Conservation (phyloP, 2,329 filamentous ascomycete genomes). For the Bipolaris victoriae region DNA sequence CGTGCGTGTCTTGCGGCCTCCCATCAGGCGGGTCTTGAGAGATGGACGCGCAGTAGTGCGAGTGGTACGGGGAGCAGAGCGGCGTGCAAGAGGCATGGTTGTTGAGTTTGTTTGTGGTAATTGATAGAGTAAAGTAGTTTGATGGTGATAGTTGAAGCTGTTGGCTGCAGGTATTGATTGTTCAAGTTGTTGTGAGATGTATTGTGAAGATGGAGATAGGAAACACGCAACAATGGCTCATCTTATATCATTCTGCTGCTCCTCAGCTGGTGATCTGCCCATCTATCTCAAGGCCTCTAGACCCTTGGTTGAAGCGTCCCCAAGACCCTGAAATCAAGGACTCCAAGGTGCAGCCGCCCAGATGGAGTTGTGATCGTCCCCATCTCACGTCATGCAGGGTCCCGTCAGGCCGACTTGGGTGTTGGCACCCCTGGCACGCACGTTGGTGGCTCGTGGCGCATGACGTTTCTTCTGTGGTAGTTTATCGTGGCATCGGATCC, state of each 20-base stretch:
- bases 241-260: slow-evolving; percentile 16
- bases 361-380: slow-evolving; percentile 18
- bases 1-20: slow-evolving; percentile 46
- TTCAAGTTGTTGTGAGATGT: background rate
- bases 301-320: background rate
- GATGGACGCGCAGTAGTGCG: slow-evolving; percentile 53
- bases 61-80: slow-evolving; percentile 30
- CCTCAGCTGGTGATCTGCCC: background rate
- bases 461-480: slow-evolving; percentile 19
- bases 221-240: background rate
- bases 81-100: slow-evolving; percentile 40
- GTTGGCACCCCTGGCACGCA: background rate
- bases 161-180: background rate
- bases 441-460: slow-evolving; percentile 21
- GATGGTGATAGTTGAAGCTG: background rate
- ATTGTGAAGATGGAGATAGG: background rate
- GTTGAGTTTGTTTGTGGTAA: slow-evolving; percentile 4
- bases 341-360: slow-evolving; percentile 14
- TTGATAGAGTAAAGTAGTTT: slow-evolving; percentile 1
- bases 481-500: background rate
- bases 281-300: background rate
- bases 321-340: slow-evolving; percentile 32
- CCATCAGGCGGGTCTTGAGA: slow-evolving; percentile 62
- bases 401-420: slow-evolving; percentile 8
- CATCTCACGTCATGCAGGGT: slow-evolving; percentile 37